Evolutionary conservation across 352 stramenopile species (phyloP), one percentile per base, ranked within the genome.

Genomic region (Globisporangium nagaii): DNA sequence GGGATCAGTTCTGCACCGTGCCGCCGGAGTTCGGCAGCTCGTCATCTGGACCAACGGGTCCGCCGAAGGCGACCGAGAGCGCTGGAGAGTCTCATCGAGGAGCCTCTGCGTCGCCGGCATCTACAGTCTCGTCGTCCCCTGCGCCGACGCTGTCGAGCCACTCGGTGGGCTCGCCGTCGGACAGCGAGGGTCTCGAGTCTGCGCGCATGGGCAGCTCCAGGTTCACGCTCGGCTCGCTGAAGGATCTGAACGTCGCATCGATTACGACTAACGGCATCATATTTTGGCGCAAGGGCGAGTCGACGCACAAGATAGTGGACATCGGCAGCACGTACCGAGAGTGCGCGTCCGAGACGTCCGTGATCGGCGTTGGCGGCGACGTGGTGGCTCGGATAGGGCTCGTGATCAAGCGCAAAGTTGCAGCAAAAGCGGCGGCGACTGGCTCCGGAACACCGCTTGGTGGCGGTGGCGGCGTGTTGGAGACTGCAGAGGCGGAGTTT

Each of bases 201-300:
- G 17, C n/a, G 20, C 39, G 25, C 11, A 10, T 20, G 1, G 36
- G 50, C 1, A 56, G 65, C 7, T 68, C 65, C 28, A 34, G 65
- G 13, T 73, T 75, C 62, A 74, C 65, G 5, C 60, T 89, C 17
- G 68, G 74, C 28, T 78, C 69, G 25, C 60, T 86, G 3, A 64
- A 75, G 5, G 73, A 87, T 24, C 58, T 86, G 11, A 85, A 87
- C 35, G 65, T 82, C n/a, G 77, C 75, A 8, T 75, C 75, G 5
- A 74, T 83, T 53, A 87, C 75, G 34, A 80, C 71, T 10, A 75
- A 78, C 51, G 74, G 73, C 1, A 70, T 89, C 27, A 66, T 86
- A 4, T 89, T 89, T 54, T 89, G 74, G 73, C 56, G 67, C 13
- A 84, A 85, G 32, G 66, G 72, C 11, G 65, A 82, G 19, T 74